Conservation (phyloP, 148 eudicot species). For the Chenopodium berlandieri region DNA sequence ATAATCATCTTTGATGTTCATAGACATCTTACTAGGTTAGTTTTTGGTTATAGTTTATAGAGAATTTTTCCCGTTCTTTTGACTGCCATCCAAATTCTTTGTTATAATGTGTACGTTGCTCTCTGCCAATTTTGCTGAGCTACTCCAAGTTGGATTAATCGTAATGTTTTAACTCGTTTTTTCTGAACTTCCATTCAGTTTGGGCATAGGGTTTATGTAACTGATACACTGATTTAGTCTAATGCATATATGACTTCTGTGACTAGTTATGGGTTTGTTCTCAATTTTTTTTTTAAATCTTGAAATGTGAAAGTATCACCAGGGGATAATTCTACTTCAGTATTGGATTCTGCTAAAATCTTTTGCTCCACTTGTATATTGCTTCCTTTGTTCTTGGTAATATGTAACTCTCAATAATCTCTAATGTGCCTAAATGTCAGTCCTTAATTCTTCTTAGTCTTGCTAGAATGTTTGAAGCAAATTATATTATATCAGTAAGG, state of each 20-base stretch:
- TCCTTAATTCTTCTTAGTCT: no score
- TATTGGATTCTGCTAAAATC: background rate
- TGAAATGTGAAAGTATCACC: background rate
- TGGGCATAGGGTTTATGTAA: background rate
- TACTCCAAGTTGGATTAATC: background rate
- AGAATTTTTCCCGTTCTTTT: background rate
- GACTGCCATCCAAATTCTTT: background rate
- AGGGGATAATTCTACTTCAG: background rate
- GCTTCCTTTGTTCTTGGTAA: background rate
- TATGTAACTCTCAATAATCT: background rate
- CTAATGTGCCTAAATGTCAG: background rate
- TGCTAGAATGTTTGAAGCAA: background rate
- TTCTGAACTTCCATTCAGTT: background rate
- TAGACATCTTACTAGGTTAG: conserved; percentile 83
- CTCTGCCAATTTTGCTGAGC: background rate
- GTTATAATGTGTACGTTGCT: background rate
- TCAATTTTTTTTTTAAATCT: background rate
- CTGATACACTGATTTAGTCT: background rate
- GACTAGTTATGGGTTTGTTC: background rate
- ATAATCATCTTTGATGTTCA: conserved; percentile 92
- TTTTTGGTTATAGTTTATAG: conserved; percentile 11
- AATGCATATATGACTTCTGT: background rate
- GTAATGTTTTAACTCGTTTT: no score
- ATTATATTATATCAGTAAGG: background rate
- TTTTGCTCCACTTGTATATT: background rate